Base-by-base conservation (phyloP, 2,329 filamentous ascomycete genomes). In the Colletotrichum aenigma region DNA sequence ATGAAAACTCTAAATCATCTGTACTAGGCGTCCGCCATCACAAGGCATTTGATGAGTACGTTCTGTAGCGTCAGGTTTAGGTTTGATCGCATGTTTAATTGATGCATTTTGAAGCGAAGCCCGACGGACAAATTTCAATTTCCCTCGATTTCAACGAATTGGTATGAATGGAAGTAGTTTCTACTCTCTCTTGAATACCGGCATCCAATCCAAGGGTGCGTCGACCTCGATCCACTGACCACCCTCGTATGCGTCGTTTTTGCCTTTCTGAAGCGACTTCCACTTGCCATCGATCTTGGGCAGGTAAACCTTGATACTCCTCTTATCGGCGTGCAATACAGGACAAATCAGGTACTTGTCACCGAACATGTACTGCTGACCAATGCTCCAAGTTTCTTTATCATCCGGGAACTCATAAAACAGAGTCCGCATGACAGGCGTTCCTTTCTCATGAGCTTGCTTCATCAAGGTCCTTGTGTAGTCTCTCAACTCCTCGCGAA, bases 401-500 rank as follows among this genome's bases (percentile, higher is more conserved):
- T 94, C 92, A 0, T 83, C 74, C 0, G 92, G 91, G 74, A 93
- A 94, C 74, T 92, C 91, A 76, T 92, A 92, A 79, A 94, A 94
- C 13, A 91, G 80, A 1, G 92, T 86, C 15, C 92, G 83, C 80
- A 94, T 94, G 12, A 94, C 84, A 0, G 92, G 92, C 0, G 87
- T 87, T 0, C 92, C 92, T 67, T 87, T 89, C 76, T 90, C 86
- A 76, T 93, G 91, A 1, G 92, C 92, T 76, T 90, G 87, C 48
- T 81, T 83, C 92, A 93, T 93, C 75, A 94, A 79, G 0, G 75
- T 81, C 3, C 92, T 83, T 0, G 89, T 92, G 76, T 94, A 94
- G 2, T 86, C 86, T 6, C 92, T 85, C 80, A 94, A 74, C 38
- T 87, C 80, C 81, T 94, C 92, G 3, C 92, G 86, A 15, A 94